Base-by-base conservation (phyloP, 345 rosid species). In the Populus nigra region DNA sequence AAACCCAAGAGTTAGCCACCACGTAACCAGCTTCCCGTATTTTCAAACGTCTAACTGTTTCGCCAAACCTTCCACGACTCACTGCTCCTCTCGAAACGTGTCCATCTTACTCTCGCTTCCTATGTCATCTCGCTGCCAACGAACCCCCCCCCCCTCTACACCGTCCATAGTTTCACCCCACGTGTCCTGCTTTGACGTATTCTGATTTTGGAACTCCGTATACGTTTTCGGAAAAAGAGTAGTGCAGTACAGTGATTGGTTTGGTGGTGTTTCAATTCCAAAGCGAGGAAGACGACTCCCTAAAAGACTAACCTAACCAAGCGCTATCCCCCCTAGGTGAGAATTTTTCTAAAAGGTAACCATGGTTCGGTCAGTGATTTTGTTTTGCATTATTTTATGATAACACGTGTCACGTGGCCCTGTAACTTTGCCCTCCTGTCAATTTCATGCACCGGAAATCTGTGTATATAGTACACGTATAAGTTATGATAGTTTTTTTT, bases 401-500 rank as follows among this genome's bases (percentile, higher is more conserved):
- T 8, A 38, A 36, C 16, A 68, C 23, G 7, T 67, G 73, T 36
- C 77, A 80, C 83, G 77, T 41, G 71, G 74, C 39, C 79, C 12
- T n/a, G 3, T 20, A 2, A 33, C 25, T 35, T 71, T 27, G 12
- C 20, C 76, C 71, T 22, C 71, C 75, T 84, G 80, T 78, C 84
- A 76, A 72, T 65, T 67, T 72, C 84, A 68, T 11, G 66, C 77
- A 71, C 79, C 77, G 50, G 68, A 66, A 62, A 53, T 5, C 18
- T 25, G 71, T 75, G 45, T 15, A 18, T 15, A 8, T 35, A 16
- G 41, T 27, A 31, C 70, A 33, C 16, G 41, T 25, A 41, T 10
- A 47, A 3, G 18, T 47, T 47, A 33, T 33, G 36, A 33, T 33
- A 33, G 35, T 4, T 33, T 33, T 33, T 33, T 33, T 33, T 33